These are phyloP conservation scores for Corrigiola litoralis DNA, from an alignment of 179 eudicot species.

Conservation along the genomic window DNA sequence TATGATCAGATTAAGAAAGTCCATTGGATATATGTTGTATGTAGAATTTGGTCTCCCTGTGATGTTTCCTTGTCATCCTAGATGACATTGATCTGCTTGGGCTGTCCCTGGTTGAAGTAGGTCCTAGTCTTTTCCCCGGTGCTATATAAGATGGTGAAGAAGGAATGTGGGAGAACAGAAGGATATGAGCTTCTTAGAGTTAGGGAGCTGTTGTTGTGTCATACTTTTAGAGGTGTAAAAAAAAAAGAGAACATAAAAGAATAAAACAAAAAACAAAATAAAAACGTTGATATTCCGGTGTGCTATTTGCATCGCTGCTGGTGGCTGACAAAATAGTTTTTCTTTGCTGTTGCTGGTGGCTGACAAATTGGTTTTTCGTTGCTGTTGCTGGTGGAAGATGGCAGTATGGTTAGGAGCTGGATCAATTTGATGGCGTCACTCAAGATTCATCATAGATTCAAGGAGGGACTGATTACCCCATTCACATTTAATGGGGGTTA, in stretches of 20 bases:
- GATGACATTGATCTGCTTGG: background rate
- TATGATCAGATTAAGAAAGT: background rate
- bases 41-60: background rate
- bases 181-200: background rate
- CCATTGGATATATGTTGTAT: background rate
- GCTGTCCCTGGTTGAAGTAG: background rate
- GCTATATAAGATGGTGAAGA: background rate
- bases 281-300: background rate
- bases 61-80: background rate
- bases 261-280: too few species aligned
- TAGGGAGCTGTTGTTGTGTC: constrained; percentile 11
- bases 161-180: background rate
- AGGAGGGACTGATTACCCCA: too few species aligned
- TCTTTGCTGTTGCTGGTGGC: too few species aligned
- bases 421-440: too few species aligned
- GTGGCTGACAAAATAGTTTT: too few species aligned
- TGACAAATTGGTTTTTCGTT: background rate
- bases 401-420: too few species aligned
- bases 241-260: too few species aligned
- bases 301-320: background rate
- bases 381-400: background rate
- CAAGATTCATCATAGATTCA: too few species aligned
- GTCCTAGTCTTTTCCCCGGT: background rate
- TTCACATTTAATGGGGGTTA: too few species aligned
- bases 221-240: background rate